These are phyloP conservation scores for Schoenoplectus tabernaemontani DNA, from an alignment of 202 grass and related monocot species.

Conservation along the genomic window DNA sequence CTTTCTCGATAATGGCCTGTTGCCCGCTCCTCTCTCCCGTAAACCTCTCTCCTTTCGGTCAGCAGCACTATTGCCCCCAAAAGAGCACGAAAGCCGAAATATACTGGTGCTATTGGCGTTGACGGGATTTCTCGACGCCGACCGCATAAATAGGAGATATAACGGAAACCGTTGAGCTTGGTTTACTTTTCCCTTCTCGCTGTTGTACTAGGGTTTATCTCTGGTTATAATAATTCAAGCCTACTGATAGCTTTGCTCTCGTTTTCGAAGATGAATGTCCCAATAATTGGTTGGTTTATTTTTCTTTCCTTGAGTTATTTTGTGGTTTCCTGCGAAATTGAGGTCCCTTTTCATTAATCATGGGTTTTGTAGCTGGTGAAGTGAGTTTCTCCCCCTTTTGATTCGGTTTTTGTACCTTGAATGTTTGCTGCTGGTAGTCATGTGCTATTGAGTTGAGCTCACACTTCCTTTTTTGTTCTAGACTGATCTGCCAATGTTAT, in stretches of 20 bases:
- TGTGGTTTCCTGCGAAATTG: conserved; percentile 19
- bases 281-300: conserved; percentile 66
- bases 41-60: too few species aligned
- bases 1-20: too few species aligned
- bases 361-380: not conserved
- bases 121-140: not conserved
- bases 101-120: not conserved
- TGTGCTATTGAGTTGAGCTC: too few species aligned
- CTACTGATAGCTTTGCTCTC: not conserved
- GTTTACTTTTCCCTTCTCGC: not conserved
- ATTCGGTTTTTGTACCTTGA: conserved; percentile 20
- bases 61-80: too few species aligned
- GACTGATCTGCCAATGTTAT: not conserved
- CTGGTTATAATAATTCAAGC: too few species aligned
- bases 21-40: too few species aligned
- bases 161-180: not conserved
- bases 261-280: conserved; percentile 51
- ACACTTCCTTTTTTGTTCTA: conserved; percentile 19
- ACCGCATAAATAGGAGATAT: not conserved
- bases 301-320: not conserved
- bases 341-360: not conserved
- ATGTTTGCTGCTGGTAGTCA: too few species aligned
- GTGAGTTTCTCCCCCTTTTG: not conserved
- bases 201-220: conserved; percentile 16
- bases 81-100: too few species aligned